Evolutionary conservation across 225 moss, liverwort and hornwort genomes (phyloP).

Genomic region (Marchantia polymorpha): DNA sequence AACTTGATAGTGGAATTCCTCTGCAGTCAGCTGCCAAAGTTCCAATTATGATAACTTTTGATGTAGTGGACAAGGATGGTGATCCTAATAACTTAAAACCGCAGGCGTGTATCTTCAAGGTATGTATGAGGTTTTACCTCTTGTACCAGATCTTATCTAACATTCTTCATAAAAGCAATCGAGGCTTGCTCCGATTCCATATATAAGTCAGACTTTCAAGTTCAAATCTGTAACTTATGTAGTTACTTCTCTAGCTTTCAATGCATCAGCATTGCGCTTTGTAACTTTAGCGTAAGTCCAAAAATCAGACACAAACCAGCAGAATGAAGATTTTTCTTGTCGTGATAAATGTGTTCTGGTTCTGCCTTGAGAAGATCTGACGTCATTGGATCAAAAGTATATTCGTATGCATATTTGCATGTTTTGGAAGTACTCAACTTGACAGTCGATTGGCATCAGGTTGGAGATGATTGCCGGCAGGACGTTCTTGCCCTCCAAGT

Average conservation of each 20-base stretch:
- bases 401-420: not conserved
- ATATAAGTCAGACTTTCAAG: not conserved
- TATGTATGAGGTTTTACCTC: conserved; percentile 12
- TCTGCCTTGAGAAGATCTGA: not conserved
- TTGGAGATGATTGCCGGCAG: conserved; percentile 91
- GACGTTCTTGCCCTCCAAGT: conserved; percentile 90
- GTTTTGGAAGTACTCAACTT: not conserved
- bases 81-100: conserved; percentile 56
- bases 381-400: not conserved
- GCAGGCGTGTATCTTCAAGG: conserved; percentile 91
- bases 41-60: conserved; percentile 88
- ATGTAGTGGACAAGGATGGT: conserved; percentile 79
- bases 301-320: not conserved
- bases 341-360: too few species aligned
- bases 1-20: conserved; percentile 79
- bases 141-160: not conserved
- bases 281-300: not conserved
- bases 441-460: conserved; percentile 38
- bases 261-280: not conserved
- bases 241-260: not conserved
- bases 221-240: too few species aligned
- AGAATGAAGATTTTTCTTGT: not conserved
- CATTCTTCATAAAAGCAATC: not conserved
- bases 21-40: conserved; percentile 85
- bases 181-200: not conserved